These are phyloP conservation scores for Sporothrix humicola DNA, from an alignment of 2,329 filamentous ascomycete genomes.

Conservation along the genomic window DNA sequence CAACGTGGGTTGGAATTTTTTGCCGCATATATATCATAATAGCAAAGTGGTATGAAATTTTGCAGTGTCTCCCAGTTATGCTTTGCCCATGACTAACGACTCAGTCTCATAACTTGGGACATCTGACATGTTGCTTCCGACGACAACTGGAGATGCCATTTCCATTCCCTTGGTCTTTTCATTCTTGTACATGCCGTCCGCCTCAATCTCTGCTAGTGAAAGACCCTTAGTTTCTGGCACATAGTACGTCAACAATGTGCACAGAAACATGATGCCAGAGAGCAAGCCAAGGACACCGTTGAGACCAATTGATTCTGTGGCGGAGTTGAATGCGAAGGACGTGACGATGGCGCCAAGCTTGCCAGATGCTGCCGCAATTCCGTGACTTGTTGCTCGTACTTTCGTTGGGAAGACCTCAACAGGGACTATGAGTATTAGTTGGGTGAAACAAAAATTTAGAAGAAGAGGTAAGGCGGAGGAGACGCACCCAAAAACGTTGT, in stretches of 20 bases:
- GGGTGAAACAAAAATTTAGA: not conserved
- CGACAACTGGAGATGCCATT: not conserved
- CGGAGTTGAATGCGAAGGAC: conserved; percentile 17
- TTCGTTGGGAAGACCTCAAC: conserved; percentile 13
- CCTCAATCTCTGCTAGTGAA: not conserved
- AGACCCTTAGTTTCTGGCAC: conserved; percentile 3
- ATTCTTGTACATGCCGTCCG: conserved; percentile 5
- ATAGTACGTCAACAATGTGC: conserved; percentile 12
- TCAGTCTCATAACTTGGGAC: conserved; percentile 2
- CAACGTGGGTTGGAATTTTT: no score
- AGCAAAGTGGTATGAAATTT: no score
- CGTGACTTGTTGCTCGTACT: conserved; percentile 7
- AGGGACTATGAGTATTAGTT: not conserved
- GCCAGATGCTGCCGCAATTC: conserved; percentile 1
- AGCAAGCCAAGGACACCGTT: conserved; percentile 18
- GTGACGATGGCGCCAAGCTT: conserved; percentile 12
- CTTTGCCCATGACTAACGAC: not conserved
- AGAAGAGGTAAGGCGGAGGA: no score
- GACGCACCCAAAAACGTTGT: conserved; percentile 9
- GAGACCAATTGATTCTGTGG: conserved; percentile 10
- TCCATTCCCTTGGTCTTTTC: not conserved
- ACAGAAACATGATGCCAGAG: conserved; percentile 17
- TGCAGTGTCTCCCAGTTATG: not conserved
- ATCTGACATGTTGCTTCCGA: not conserved
- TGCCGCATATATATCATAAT: no score